phyloP scores from a whole-genome alignment of 805 yeast genomes.

The Diddensiella caesifluorescens region DNA sequence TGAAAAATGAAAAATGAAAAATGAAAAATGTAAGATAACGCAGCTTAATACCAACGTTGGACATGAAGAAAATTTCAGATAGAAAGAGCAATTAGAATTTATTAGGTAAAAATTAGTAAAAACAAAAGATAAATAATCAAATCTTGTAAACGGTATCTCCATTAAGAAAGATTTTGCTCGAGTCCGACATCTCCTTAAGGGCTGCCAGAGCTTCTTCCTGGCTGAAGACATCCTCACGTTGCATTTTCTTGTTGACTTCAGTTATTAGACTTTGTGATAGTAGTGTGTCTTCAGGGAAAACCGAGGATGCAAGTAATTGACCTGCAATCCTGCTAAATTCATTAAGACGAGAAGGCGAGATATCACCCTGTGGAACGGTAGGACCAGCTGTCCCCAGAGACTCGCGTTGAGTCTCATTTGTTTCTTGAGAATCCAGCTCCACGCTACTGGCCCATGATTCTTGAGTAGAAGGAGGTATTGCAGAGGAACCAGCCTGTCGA shows the following conservation, averaged over 20 bases:
- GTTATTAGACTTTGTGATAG: slow-evolving; percentile 34
- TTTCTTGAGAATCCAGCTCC: slow-evolving; percentile 8
- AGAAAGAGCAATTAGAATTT: no score
- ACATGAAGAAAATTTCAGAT: no score
- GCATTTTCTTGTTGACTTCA: slow-evolving; percentile 40
- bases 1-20: no score
- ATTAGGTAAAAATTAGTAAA: neutral
- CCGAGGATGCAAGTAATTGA: slow-evolving; percentile 39
- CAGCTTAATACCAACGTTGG: no score
- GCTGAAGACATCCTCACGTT: slow-evolving; percentile 36
- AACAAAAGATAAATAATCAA: neutral
- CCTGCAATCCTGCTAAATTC: slow-evolving; percentile 45
- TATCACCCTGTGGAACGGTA: slow-evolving; percentile 30
- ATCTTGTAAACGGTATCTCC: slow-evolving; percentile 32
- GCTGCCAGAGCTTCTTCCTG: slow-evolving; percentile 37
- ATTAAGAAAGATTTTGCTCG: slow-evolving; percentile 35
- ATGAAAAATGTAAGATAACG: no score
- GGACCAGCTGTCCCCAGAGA: slow-evolving; percentile 19
- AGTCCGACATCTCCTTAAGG: slow-evolving; percentile 31
- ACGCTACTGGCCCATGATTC: slow-evolving; percentile 20
- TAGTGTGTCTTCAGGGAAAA: slow-evolving; percentile 41
- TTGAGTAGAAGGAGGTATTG: slow-evolving; percentile 11
- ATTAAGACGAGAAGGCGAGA: slow-evolving; percentile 49
- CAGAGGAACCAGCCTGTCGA: neutral
- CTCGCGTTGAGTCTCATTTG: neutral